Percentiles rank a stretch among this genome's conserved stretches.
Evolutionary conservation across 371 early-diverging fungal genomes (phyloP).

Genomic region (Apophysomyces trapeziformis): DNA sequence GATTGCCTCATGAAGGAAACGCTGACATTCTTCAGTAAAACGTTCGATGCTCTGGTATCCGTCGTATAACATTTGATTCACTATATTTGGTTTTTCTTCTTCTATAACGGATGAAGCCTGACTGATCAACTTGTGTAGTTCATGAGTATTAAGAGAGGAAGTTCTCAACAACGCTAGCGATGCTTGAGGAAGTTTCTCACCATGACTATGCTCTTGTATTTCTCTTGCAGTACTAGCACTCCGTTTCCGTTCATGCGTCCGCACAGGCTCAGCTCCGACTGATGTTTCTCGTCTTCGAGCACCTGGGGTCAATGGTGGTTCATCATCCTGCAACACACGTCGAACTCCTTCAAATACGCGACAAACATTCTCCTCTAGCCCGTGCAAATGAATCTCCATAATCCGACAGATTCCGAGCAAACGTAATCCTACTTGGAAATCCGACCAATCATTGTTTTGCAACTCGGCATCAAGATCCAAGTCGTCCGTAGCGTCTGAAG

Average conservation of each 20-base stretch:
- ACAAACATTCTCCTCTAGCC: conserved; percentile 45
- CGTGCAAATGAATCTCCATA: conserved; percentile 40
- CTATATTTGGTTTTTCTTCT: conserved; percentile 17
- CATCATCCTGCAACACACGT: conserved; percentile 33
- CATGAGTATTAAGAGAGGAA: conserved; percentile 59
- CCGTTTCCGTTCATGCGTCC: conserved; percentile 24
- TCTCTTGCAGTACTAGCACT: conserved; percentile 15
- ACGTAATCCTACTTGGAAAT: conserved; percentile 65
- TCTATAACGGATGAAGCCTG: conserved; percentile 24
- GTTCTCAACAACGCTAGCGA: conserved; percentile 52
- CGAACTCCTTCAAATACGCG: conserved; percentile 42
- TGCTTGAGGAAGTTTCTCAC: conserved; percentile 37
- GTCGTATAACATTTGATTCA: conserved; percentile 15
- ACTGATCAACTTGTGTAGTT: conserved; percentile 24
- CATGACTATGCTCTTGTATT: conserved; percentile 6
- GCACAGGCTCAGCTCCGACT: conserved; percentile 12
- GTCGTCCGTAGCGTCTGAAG: conserved; percentile 32
- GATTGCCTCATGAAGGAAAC: conserved; percentile 63
- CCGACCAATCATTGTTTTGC: conserved; percentile 47
- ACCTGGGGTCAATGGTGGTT: conserved; percentile 26
- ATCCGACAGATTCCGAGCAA: conserved; percentile 60
- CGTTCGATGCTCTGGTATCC: conserved; percentile 15
- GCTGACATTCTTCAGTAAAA: conserved; percentile 56
- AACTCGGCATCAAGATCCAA: conserved; percentile 29
- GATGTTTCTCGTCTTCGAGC: conserved; percentile 19